phyloP scores from a whole-genome alignment of 495 filamentous ascomycete genomes.

The Aspergillus bertholletiae region DNA sequence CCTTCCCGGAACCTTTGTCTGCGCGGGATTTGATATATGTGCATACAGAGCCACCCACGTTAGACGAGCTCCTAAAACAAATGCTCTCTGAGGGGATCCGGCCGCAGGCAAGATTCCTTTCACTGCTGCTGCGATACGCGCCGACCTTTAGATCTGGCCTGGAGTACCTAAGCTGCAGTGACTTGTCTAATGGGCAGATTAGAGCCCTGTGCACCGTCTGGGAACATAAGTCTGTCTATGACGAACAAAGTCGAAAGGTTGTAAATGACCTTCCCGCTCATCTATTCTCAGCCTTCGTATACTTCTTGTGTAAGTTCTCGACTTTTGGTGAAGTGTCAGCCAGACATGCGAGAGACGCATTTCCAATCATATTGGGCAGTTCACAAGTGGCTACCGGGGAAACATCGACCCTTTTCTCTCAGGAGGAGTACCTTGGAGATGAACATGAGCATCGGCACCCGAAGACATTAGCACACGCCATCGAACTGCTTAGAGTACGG shows the following conservation, averaged over 20 bases:
- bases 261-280: slow-evolving; percentile 32
- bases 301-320: slow-evolving; percentile 38
- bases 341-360: slow-evolving; percentile 22
- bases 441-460: slow-evolving; percentile 17
- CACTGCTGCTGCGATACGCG: slow-evolving; percentile 45
- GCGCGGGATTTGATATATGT: slow-evolving; percentile 58
- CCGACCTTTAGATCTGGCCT: slow-evolving; percentile 35
- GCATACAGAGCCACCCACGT: slow-evolving; percentile 48
- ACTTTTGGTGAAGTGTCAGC: slow-evolving; percentile 3
- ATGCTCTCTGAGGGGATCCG: slow-evolving; percentile 49
- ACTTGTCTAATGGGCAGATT: slow-evolving; percentile 30
- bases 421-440: slow-evolving; percentile 9
- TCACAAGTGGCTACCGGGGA: slow-evolving; percentile 2
- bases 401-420: slow-evolving; percentile 19
- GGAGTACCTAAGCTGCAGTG: slow-evolving; percentile 36
- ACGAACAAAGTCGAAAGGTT: slow-evolving; percentile 12
- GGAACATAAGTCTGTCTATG: slow-evolving; percentile 12
- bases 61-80: slow-evolving; percentile 49
- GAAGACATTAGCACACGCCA: slow-evolving; percentile 39
- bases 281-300: slow-evolving; percentile 48
- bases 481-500: slow-evolving; percentile 34
- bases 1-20: slow-evolving; percentile 51
- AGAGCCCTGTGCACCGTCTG: slow-evolving; percentile 30
- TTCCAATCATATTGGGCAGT: slow-evolving; percentile 26
- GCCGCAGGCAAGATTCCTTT: slow-evolving; percentile 40